A percentile compares a stretch with the other conserved stretches of the same genome.
phyloP scores from a whole-genome alignment of 768 basidiomycete genomes.

The Leccinum uliginosum region DNA sequence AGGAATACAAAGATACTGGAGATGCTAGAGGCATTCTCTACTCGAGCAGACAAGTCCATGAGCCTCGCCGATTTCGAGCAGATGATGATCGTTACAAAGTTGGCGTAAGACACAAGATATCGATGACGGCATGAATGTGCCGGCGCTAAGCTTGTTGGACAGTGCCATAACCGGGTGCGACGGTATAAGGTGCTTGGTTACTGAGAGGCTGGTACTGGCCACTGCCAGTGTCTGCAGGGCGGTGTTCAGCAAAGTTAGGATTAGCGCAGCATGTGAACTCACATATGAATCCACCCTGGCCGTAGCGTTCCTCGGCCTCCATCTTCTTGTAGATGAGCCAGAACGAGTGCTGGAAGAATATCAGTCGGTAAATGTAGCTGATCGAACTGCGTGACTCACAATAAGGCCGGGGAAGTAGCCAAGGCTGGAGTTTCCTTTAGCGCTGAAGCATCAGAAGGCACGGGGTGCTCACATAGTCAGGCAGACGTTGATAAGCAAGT shows the following conservation, averaged over 20 bases:
- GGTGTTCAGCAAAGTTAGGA: background rate
- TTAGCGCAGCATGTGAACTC: constrained; percentile 30
- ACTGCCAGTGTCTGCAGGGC: constrained; percentile 32
- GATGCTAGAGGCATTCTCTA: constrained; percentile 77
- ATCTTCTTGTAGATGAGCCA: constrained; percentile 91
- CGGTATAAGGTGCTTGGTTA: constrained; percentile 12
- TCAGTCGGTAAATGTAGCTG: background rate
- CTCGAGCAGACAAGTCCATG: constrained; percentile 64
- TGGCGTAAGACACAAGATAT: constrained; percentile 6
- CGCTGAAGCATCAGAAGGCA: background rate
- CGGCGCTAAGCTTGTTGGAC: constrained; percentile 15
- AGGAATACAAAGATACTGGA: constrained; percentile 58
- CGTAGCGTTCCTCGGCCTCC: constrained; percentile 80
- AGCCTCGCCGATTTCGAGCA: constrained; percentile 62
- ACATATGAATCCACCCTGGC: constrained; percentile 74
- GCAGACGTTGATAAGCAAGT: constrained; percentile 79
- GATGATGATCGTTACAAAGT: constrained; percentile 65
- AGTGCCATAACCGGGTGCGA: constrained; percentile 35
- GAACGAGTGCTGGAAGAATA: constrained; percentile 60
- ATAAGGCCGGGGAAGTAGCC: constrained; percentile 71
- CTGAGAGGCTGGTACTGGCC: constrained; percentile 34
- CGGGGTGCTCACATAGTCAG: constrained; percentile 59
- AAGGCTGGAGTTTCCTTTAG: constrained; percentile 40
- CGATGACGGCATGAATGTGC: background rate
- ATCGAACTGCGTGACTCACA: constrained; percentile 27